These are phyloP conservation scores for Fraxinus sp. DNA, from an alignment of 305 asterid species.

Conservation along the genomic window DNA sequence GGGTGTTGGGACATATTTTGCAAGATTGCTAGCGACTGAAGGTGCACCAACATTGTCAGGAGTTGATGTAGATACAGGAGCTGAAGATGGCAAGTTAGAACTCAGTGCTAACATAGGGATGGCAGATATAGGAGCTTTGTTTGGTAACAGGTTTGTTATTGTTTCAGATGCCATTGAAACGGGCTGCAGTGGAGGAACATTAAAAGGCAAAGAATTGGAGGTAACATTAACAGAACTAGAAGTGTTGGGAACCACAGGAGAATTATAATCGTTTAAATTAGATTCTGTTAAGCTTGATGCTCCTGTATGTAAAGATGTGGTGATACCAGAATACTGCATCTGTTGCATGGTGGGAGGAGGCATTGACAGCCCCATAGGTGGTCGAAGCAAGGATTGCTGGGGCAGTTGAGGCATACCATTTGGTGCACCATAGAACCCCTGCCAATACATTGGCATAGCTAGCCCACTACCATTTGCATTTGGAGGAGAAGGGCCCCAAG, in stretches of 20 bases:
- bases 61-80: slow-evolving; percentile 38
- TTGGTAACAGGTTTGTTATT: slow-evolving; percentile 36
- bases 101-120: slow-evolving; percentile 35
- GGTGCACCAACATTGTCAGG: slow-evolving; percentile 42
- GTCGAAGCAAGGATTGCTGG: slow-evolving; percentile 78
- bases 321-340: slow-evolving; percentile 72
- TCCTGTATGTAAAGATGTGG: slow-evolving; percentile 54
- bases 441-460: slow-evolving; percentile 96
- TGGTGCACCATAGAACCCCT: slow-evolving; percentile 83
- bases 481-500: slow-evolving; percentile 89
- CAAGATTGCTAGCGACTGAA: slow-evolving; percentile 39
- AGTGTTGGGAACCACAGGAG: slow-evolving; percentile 42
- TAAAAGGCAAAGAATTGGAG: slow-evolving; percentile 45
- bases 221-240: slow-evolving; percentile 40
- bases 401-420: slow-evolving; percentile 76
- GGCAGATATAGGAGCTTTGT: slow-evolving; percentile 46
- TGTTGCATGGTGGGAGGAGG: slow-evolving; percentile 80
- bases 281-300: slow-evolving; percentile 48
- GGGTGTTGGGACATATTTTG: slow-evolving; percentile 39
- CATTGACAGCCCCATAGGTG: slow-evolving; percentile 71
- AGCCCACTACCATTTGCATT: slow-evolving; percentile 69
- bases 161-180: slow-evolving; percentile 45
- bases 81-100: slow-evolving; percentile 40
- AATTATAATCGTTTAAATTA: slow-evolving; percentile 54
- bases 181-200: slow-evolving; percentile 53